A percentile compares a stretch with the other conserved stretches of the same genome.
Conservation (phyloP, 257 asterid genomes). For the Galeopsis tetrahit region DNA sequence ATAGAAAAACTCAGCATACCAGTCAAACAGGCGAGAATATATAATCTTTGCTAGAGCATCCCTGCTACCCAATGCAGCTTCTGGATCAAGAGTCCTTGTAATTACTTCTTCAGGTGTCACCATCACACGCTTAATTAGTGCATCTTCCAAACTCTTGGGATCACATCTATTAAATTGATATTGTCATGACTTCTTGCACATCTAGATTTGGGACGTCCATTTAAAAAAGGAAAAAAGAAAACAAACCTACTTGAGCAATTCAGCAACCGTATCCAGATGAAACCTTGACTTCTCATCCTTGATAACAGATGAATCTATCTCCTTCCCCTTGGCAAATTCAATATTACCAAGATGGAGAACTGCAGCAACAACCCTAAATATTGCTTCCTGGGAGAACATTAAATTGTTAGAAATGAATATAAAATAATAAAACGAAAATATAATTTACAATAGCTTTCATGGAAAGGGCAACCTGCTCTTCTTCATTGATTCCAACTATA, state of each 20-base stretch:
- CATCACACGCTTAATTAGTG: constrained; percentile 94
- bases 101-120: constrained; percentile 96
- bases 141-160: constrained; percentile 95
- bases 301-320: constrained; percentile 84
- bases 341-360: constrained; percentile 88
- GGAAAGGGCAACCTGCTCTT: constrained; percentile 66
- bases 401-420: constrained; percentile 30
- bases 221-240: constrained; percentile 14
- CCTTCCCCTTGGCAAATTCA: constrained; percentile 83
- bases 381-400: constrained; percentile 66
- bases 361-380: constrained; percentile 87
- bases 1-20: constrained; percentile 48
- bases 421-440: constrained; percentile 24
- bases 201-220: constrained; percentile 12
- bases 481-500: constrained; percentile 87
- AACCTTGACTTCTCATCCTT: constrained; percentile 82
- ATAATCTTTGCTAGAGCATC: constrained; percentile 93
- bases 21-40: constrained; percentile 88
- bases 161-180: constrained; percentile 69
- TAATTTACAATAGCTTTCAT: constrained; percentile 17
- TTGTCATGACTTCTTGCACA: constrained; percentile 25
- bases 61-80: constrained; percentile 91
- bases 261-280: constrained; percentile 76
- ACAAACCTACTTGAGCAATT: constrained; percentile 70
- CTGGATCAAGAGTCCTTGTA: constrained; percentile 94